Conservation (phyloP, 495 filamentous ascomycete genomes). For the Penicilliopsis zonata region DNA sequence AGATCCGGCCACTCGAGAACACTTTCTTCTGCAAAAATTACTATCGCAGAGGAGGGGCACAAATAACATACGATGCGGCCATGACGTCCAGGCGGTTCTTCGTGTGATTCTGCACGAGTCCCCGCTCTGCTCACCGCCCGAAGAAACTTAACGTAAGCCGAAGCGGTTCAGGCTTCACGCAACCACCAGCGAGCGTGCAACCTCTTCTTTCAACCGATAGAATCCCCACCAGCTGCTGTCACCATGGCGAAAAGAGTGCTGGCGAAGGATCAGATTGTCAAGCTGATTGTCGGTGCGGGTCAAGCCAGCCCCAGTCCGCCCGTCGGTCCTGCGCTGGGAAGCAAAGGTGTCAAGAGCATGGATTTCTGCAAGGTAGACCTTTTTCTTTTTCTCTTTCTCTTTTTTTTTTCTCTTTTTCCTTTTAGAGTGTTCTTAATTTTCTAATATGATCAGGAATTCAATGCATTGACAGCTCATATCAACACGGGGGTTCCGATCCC, state of each 20-base stretch:
- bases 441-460: constrained; percentile 69
- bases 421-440: background rate
- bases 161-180: too few species aligned
- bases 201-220: background rate
- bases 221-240: constrained; percentile 5
- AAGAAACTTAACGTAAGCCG: too few species aligned
- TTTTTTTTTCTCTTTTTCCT: background rate
- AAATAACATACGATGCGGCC: too few species aligned
- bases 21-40: too few species aligned
- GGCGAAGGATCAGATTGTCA: constrained; percentile 78
- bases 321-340: constrained; percentile 91
- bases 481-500: constrained; percentile 76
- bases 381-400: constrained; percentile 1
- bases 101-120: too few species aligned
- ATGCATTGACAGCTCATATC: constrained; percentile 84
- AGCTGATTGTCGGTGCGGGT: constrained; percentile 96
- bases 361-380: constrained; percentile 93
- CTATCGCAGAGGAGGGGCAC: too few species aligned
- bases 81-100: too few species aligned
- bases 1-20: too few species aligned
- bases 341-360: constrained; percentile 98
- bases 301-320: constrained; percentile 94
- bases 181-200: too few species aligned
- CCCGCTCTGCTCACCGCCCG: too few species aligned
- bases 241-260: constrained; percentile 69